These are phyloP conservation scores for Neurospora africana DNA, from an alignment of 495 filamentous ascomycete species.

Conservation along the genomic window DNA sequence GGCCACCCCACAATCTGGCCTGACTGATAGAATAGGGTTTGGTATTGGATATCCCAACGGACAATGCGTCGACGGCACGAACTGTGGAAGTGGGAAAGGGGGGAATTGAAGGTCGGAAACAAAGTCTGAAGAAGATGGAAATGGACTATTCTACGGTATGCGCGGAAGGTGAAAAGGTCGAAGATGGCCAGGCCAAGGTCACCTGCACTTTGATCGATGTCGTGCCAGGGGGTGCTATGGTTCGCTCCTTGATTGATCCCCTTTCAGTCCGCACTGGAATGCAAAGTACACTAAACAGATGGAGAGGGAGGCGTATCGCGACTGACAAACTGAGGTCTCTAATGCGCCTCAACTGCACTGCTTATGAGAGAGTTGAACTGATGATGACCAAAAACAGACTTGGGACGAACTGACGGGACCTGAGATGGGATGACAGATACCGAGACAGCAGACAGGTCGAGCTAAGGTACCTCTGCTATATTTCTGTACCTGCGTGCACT, in stretches of 20 bases:
- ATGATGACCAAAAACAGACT: background rate
- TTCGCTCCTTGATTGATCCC: background rate
- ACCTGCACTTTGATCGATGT: background rate
- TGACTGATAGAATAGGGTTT: too few species aligned
- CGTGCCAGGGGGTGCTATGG: background rate
- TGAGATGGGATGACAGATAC: background rate
- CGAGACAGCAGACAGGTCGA: background rate
- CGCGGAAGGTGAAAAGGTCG: background rate
- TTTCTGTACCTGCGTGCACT: background rate
- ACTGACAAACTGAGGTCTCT: background rate
- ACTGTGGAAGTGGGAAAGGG: background rate
- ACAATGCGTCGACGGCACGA: background rate
- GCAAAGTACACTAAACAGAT: background rate
- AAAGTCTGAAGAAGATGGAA: background rate
- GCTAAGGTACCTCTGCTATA: background rate
- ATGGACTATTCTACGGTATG: background rate
- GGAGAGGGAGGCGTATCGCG: background rate
- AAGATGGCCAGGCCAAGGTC: background rate
- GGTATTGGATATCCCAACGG: background rate
- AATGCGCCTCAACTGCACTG: background rate
- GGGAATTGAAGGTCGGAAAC: background rate
- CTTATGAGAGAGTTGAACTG: background rate
- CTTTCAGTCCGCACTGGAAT: background rate
- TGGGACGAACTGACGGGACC: background rate
- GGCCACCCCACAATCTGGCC: background rate